Conservation (phyloP, 176 grass and related monocot species). For the Alloteropsis semialata region DNA sequence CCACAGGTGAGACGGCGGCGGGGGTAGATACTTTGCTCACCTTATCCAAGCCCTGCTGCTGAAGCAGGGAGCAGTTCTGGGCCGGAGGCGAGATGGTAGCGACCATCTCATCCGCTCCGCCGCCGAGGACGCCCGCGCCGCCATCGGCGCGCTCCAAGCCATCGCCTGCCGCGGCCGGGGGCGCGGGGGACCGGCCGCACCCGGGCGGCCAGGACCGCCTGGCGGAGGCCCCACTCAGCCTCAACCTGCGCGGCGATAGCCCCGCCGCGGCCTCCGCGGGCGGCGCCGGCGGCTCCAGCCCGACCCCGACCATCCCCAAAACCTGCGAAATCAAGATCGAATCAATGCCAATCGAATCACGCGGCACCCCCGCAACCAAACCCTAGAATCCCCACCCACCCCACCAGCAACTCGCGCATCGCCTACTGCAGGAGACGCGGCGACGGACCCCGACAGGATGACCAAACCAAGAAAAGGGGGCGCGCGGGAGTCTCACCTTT, state of each 20-base stretch:
- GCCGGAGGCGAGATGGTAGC: neutral
- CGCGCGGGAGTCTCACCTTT: neutral
- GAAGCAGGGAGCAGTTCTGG: neutral
- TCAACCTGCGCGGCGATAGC: neutral
- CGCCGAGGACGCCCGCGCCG: neutral
- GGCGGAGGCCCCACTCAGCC: constrained; percentile 22
- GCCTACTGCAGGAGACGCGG: neutral
- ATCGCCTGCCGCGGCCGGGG: neutral
- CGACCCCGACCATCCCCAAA: constrained; percentile 34
- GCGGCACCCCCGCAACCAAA: neutral
- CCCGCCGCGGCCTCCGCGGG: neutral
- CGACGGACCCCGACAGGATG: neutral
- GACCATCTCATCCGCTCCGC: neutral
- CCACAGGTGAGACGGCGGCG: neutral
- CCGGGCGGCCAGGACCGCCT: constrained; percentile 43
- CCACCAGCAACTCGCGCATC: neutral
- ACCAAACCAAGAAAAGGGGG: neutral
- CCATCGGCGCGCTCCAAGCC: neutral
- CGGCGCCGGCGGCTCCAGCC: constrained; percentile 23
- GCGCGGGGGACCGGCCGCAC: constrained; percentile 38
- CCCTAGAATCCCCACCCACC: constrained; percentile 16
- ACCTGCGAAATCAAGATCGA: constrained; percentile 29
- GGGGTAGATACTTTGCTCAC: neutral
- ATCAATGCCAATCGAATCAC: neutral
- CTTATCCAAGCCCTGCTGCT: neutral